Base-by-base conservation (phyloP, 1,284 basidiomycete genomes). In the Ganoderma meredithae region DNA sequence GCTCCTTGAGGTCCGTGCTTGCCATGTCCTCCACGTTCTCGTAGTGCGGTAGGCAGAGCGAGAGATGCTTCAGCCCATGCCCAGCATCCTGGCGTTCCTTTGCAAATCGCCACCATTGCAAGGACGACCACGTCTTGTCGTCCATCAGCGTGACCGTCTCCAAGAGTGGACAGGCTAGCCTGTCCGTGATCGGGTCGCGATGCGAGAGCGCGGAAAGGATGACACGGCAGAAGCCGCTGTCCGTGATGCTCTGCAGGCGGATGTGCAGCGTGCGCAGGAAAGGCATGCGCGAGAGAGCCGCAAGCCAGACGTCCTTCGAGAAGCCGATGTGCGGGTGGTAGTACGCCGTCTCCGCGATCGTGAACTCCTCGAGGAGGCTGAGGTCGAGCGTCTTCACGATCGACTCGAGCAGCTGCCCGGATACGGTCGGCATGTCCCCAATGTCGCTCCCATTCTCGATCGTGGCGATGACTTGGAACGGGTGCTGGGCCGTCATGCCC, bases 41-140 rank as follows among this genome's bases (percentile, higher is more conserved):
- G 69, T 79, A 79, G 66, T 75, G 76, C 40, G 76, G 71, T 39
- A 77, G 66, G 52, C 69, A 70, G 69, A 79, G 72, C 60, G 78
- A 79, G 31, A 79, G 72, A 10, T 70, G 70, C 59, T 75, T 75
- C 47, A 79, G 68, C 8, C 73, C 72, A 44, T 74, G 71, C 13
- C 78, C 78, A 2, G 64, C 71, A 31, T 71, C 59, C 56, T 66
- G 60, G 31, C 77, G 75, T 65, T 68, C 64, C 68, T 74, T 56
- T 31, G 77, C 77, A 60, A 79, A 70, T 31, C 68, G 70, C 69
- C 74, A 79, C 67, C 74, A 77, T 65, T 77, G 77, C 53, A 79
- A 71, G 36, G 74, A 74, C 27, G 78, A 79, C 78, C 78, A 79
- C 60, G 77, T 77, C 72, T 73, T 75, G 72, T 79, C 78, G 44